Evolutionary conservation across 139 green algal genomes (phyloP).

Genomic region (Eudorina sp.): DNA sequence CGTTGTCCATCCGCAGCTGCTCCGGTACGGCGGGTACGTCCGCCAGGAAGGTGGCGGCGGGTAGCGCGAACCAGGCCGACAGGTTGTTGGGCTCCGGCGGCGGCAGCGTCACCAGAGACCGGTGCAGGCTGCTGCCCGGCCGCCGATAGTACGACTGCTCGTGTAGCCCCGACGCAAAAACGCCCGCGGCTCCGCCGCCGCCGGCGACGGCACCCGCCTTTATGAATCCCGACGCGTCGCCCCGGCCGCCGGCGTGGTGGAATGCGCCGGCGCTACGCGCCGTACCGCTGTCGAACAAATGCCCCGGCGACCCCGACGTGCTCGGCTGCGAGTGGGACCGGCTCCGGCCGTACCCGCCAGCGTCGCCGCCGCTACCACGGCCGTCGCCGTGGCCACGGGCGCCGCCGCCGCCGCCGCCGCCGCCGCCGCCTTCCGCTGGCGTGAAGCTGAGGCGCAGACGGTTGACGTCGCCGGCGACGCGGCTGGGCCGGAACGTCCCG

Average conservation of each 20-base stretch:
- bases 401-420: too few relatives aligned
- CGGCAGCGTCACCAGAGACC: constrained; percentile 22
- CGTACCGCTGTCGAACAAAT: too few relatives aligned
- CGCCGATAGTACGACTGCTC: constrained; percentile 26
- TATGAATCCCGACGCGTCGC: too few relatives aligned
- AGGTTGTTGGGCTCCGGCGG: constrained; percentile 29
- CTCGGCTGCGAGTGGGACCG: too few relatives aligned
- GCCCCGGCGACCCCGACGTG: too few relatives aligned
- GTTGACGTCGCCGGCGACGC: background rate
- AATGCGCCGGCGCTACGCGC: too few relatives aligned
- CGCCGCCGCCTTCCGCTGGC: background rate
- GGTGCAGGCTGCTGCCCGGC: constrained; percentile 30
- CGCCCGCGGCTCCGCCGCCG: background rate
- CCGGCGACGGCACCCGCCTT: too few relatives aligned
- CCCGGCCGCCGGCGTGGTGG: too few relatives aligned
- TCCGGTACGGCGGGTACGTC: constrained; percentile 17
- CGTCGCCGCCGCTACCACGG: too few relatives aligned
- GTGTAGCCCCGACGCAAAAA: background rate
- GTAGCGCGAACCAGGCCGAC: constrained; percentile 41
- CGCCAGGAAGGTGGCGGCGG: constrained; percentile 28
- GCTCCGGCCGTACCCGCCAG: too few relatives aligned
- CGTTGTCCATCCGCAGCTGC: constrained; percentile 31
- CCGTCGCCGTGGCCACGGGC: too few relatives aligned
- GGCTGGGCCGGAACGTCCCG: too few relatives aligned
- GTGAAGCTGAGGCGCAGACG: background rate